Base-by-base conservation (phyloP, 1,139 yeast genomes). In the Yamadazyma siamensis region DNA sequence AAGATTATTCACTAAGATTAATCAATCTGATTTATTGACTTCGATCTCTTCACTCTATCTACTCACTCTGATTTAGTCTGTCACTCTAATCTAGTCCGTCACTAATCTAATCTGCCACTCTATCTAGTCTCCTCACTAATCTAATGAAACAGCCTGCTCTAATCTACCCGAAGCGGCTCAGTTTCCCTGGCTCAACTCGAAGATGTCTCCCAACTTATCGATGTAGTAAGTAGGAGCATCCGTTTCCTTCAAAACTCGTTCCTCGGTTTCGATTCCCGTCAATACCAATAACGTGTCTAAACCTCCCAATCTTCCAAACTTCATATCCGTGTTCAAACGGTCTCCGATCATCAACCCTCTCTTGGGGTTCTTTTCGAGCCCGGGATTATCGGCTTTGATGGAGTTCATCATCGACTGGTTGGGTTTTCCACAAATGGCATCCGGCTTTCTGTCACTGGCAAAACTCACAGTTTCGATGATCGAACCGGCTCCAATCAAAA, bases 401-500 rank as follows among this genome's bases (percentile, higher is more conserved):
- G 95, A 80, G 51, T 87, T 85, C 80, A 91, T 75, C 96, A 91
- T 89, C 31, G 83, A 80, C 44, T 75, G 78, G 35, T 82, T 80
- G 12, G 98, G 98, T 54, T 91, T 91, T 31, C 98, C 98, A 48
- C 96, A 83, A 13, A 67, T 52, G 1, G 91, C 81, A 41, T 65
- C 72, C 1, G 75, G 74, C 41, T 74, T 61, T 44, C 96, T 72
- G 9, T 89, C 91, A 25, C 87, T 66, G 11, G 94, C 81, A 42
- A 63, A 78, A 4, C 84, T 75, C n/a, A 87, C 77, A 0, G 89
- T 71, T 41, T 87, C 86, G 29, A 91, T 82, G 43, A 87, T 77
- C 3, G 96, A 81, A 1, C 98, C 98, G 1, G 98, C 97, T 14
- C 98, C 98, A 16, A 96, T 94, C 32, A 91, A 69, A 32, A 85